Base-by-base conservation (phyloP, 2,329 filamentous ascomycete species). In the Alternaria sp. region DNA sequence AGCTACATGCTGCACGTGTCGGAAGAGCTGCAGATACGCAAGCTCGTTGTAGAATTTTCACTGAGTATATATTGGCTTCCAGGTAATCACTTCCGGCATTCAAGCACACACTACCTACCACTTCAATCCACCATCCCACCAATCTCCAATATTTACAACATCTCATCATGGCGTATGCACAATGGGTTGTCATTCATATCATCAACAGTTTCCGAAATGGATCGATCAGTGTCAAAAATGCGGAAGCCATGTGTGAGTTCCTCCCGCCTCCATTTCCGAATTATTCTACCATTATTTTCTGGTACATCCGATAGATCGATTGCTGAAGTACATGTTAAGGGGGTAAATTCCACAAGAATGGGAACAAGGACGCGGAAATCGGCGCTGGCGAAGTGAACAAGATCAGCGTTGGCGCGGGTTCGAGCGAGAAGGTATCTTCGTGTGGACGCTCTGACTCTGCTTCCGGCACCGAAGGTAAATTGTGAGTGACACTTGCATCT, bases 1-100 rank as follows among this genome's bases (percentile, higher is more conserved):
- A 25, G 22, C 4, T 25, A 25, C 4, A 25, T 2, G 0, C 0
- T 6, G 4, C 6, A 0, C 4, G 6, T 25, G 22, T 25, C 0
- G 4, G 22, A 25, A 0, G 5, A 25, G 22, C 22, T 5, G 0
- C 4, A 25, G 22, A 25, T 5, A 25, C 22, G 22, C 0, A 25
- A 25, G 22, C 22, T 25, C 22, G 3, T 22, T 22, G 22, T 4
- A 22, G 1, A 4, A 22, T 22, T 4, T 25, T 5, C 22, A 25
- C 1, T 25, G 18, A 1, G 18, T 41, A 41, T 41, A 41, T 41
- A 41, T 12, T 22, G 5, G 18, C 10, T 1, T 14, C 4, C 18
- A 22, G 11, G 5, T 2, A 14, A 10, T 14, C 40, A 41, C 10
- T 14, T 8, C 10, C 18, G 14, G 18, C 5, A 41, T 22, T 2